Percentiles rank a stretch among this genome's conserved stretches.
phyloP scores from a whole-genome alignment of 2,329 filamentous ascomycete species.

The Exophiala mesophila region DNA sequence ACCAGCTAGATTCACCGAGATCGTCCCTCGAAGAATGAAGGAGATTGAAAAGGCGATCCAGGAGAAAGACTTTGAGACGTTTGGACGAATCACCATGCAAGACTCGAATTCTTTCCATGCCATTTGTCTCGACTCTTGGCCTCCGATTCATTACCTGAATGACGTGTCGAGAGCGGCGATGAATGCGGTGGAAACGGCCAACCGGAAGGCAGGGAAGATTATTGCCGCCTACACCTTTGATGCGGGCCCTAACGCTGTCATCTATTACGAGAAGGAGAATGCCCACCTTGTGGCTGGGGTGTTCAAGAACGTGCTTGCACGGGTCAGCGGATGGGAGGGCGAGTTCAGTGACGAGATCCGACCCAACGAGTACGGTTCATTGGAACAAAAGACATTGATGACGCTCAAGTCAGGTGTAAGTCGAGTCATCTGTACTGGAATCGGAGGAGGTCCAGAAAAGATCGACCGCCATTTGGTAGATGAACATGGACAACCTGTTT shows the following conservation, averaged over 20 bases:
- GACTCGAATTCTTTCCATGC: constrained; percentile 98
- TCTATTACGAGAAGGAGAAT: constrained; percentile 87
- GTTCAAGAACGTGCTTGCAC: constrained; percentile 66
- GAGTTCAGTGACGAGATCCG: constrained; percentile 50
- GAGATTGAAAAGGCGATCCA: constrained; percentile 78
- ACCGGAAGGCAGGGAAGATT: constrained; percentile 68
- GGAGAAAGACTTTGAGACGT: constrained; percentile 74
- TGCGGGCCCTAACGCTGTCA: constrained; percentile 91
- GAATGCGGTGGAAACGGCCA: constrained; percentile 82
- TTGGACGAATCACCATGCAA: constrained; percentile 88
- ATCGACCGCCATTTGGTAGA: constrained; percentile 72
- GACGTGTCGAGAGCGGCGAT: constrained; percentile 85
- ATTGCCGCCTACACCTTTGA: constrained; percentile 96
- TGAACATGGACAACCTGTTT: constrained; percentile 49
- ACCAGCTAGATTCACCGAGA: constrained; percentile 63
- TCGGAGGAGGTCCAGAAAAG: constrained; percentile 82
- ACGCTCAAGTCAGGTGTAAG: constrained; percentile 74
- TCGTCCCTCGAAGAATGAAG: constrained; percentile 79
- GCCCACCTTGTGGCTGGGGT: constrained; percentile 67
- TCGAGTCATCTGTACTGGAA: constrained; percentile 83
- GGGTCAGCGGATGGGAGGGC: constrained; percentile 52
- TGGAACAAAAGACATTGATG: constrained; percentile 55
- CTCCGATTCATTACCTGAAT: constrained; percentile 98
- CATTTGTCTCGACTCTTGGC: constrained; percentile 88
- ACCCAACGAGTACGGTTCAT: constrained; percentile 47